phyloP scores from a whole-genome alignment of 371 early-diverging fungal species.

The Mortierella sp. region DNA sequence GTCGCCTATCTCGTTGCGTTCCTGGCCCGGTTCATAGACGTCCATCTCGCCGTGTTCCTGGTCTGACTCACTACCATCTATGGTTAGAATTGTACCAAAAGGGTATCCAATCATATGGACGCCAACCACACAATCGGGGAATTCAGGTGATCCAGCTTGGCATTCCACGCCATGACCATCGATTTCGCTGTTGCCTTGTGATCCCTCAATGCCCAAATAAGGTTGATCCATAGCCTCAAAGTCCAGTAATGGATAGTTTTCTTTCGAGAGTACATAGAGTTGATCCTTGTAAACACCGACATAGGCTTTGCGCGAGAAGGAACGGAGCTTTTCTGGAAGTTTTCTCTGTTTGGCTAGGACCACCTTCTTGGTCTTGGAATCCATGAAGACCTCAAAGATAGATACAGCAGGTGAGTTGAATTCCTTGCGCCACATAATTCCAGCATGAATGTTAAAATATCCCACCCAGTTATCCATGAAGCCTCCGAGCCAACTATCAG shows the following conservation, averaged over 20 bases:
- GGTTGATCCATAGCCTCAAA: background rate
- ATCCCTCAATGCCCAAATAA: conserved; percentile 20
- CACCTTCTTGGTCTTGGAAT: background rate
- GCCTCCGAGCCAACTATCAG: conserved; percentile 23
- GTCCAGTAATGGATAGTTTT: conserved; percentile 30
- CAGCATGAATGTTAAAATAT: background rate
- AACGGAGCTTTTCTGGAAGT: background rate
- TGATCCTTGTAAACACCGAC: conserved; percentile 26
- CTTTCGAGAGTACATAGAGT: conserved; percentile 36
- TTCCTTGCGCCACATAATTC: conserved; percentile 13
- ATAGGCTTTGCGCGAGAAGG: conserved; percentile 14
- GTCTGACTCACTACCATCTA: conserved; percentile 1
- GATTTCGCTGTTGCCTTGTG: background rate
- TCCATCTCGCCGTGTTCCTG: background rate
- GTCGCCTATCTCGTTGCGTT: background rate
- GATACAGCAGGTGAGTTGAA: conserved; percentile 33
- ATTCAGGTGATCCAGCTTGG: conserved; percentile 14
- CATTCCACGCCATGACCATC: background rate
- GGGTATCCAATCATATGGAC: conserved; percentile 18
- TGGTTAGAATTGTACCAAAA: conserved; percentile 3
- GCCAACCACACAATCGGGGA: conserved; percentile 34
- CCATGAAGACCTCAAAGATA: conserved; percentile 32
- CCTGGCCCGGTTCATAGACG: background rate
- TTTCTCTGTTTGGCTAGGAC: conserved; percentile 22
- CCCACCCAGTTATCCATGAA: conserved; percentile 26